Conservation (phyloP, 371 early-diverging fungal species). For the Haplosporangium sp. region DNA sequence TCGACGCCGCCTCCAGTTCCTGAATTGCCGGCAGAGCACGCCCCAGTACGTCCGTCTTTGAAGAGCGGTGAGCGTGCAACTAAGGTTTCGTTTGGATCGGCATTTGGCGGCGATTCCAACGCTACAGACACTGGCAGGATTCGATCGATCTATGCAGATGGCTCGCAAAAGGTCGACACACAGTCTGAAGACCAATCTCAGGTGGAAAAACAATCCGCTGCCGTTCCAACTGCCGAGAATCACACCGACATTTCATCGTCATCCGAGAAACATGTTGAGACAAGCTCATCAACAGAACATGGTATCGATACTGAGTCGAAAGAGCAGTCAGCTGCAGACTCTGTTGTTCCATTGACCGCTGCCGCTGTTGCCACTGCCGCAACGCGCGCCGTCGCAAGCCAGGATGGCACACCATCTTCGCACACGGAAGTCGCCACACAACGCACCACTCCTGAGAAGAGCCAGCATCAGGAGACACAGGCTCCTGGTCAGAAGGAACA, state of each 20-base stretch:
- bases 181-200: too few species aligned
- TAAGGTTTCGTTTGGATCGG: slow-evolving; percentile 43
- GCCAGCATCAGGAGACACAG: neutral
- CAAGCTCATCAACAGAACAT: too few species aligned
- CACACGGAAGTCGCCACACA: neutral
- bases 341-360: neutral
- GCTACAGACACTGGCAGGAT: slow-evolving; percentile 41
- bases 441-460: neutral
- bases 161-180: neutral
- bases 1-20: slow-evolving; percentile 21
- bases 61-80: slow-evolving; percentile 12
- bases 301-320: neutral
- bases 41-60: neutral
- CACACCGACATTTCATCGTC: too few species aligned
- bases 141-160: slow-evolving; percentile 20
- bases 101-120: slow-evolving; percentile 37
- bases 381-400: neutral
- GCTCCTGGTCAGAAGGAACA: slow-evolving; percentile 1
- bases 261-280: too few species aligned
- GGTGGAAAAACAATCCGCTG: too few species aligned
- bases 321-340: slow-evolving; percentile 2
- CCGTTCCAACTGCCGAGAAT: too few species aligned
- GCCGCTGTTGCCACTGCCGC: neutral
- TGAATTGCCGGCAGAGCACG: slow-evolving; percentile 14
- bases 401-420: neutral